A percentile compares a stretch with the other conserved stretches of the same genome.
Evolutionary conservation across 2,329 filamentous ascomycete genomes (phyloP).

Genomic region (Camillea tinctor): DNA sequence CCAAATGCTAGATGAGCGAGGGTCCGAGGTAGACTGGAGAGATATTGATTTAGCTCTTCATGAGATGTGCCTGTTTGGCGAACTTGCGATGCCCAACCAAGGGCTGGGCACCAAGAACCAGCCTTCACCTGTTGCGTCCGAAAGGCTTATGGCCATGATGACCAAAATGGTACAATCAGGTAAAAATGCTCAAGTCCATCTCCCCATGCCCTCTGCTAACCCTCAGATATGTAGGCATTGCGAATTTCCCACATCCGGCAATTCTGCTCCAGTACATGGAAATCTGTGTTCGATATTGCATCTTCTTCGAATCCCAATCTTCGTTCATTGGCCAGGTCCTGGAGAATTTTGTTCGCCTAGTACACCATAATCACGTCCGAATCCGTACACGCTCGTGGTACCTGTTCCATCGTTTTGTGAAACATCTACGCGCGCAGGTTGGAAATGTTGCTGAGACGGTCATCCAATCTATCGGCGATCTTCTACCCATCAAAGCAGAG

Average conservation of each 20-base stretch:
- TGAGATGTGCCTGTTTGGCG: constrained; percentile 94
- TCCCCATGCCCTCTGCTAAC: constrained; percentile 23
- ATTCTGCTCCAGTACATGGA: constrained; percentile 98
- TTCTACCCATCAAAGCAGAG: constrained; percentile 89
- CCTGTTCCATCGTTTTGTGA: constrained; percentile 88
- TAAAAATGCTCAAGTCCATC: constrained; percentile 42
- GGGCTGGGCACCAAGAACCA: constrained; percentile 84
- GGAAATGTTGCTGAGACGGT: constrained; percentile 89
- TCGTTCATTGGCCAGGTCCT: constrained; percentile 81
- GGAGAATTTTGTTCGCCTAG: constrained; percentile 86
- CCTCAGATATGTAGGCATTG: constrained; percentile 63
- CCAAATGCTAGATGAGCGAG: constrained; percentile 71
- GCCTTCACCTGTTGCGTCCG: constrained; percentile 74
- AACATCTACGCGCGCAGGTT: constrained; percentile 79
- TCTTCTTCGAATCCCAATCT: constrained; percentile 85
- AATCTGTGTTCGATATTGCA: constrained; percentile 90
- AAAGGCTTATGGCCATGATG: constrained; percentile 89
- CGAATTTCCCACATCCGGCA: constrained; percentile 82
- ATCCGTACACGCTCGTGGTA: constrained; percentile 95
- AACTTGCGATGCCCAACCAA: constrained; percentile 84
- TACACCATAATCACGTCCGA: constrained; percentile 83
- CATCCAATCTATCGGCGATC: constrained; percentile 83
- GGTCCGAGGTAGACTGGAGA: constrained; percentile 82
- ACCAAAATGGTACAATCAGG: constrained; percentile 90
- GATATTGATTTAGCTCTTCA: constrained; percentile 91